Percentiles rank a stretch among this genome's conserved stretches.
Conservation (phyloP, 2,329 filamentous ascomycete genomes). For the Paecilomyces formosus region DNA sequence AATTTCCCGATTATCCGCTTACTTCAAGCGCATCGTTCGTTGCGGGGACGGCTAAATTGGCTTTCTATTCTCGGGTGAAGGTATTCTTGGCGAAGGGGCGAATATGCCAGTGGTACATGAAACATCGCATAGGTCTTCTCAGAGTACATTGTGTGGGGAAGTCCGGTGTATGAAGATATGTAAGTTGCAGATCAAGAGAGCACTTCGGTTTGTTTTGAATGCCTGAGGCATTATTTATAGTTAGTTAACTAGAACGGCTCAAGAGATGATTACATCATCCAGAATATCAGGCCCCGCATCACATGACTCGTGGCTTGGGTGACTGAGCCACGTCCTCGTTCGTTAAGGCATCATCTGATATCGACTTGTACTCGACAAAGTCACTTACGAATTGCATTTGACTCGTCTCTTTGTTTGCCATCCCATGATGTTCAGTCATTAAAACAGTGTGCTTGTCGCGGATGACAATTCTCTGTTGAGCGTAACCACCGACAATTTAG, state of each 20-base stretch:
- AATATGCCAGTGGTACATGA: too few species aligned
- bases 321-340: background rate
- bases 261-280: background rate
- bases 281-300: background rate
- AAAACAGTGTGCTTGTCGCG: background rate
- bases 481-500: background rate
- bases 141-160: too few species aligned
- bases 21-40: background rate
- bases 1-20: background rate
- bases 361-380: background rate
- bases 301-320: background rate
- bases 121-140: too few species aligned
- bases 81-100: too few species aligned
- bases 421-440: background rate
- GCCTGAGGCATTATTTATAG: background rate
- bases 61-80: background rate
- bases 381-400: background rate
- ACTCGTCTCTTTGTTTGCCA: background rate
- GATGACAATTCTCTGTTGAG: background rate
- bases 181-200: background rate
- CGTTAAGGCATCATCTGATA: background rate
- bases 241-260: too few species aligned
- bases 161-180: background rate
- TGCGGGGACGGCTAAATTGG: background rate
- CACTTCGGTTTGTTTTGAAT: background rate